Evolutionary conservation across 371 early-diverging fungal genomes (phyloP).

Genomic region (Rhizopus sp.): DNA sequence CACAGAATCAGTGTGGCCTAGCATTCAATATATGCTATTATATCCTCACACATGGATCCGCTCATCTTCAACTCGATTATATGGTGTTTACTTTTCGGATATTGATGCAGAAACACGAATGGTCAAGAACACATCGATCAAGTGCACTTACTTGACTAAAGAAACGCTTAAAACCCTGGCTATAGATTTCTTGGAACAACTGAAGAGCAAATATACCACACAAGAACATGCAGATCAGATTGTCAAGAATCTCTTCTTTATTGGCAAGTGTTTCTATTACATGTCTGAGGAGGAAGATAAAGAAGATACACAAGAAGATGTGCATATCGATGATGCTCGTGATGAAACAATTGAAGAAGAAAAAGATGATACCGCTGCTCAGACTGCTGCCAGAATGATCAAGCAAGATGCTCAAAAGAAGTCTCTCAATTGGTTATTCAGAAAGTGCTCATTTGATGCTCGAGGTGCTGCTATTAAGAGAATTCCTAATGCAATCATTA

Average conservation of each 20-base stretch:
- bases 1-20: slow-evolving; percentile 56
- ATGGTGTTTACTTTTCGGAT: slow-evolving; percentile 77
- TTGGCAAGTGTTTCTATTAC: slow-evolving; percentile 76
- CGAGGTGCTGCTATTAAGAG: slow-evolving; percentile 62
- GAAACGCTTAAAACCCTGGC: slow-evolving; percentile 58
- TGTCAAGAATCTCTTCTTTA: slow-evolving; percentile 92
- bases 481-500: slow-evolving; percentile 39
- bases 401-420: slow-evolving; percentile 30
- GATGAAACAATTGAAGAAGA: slow-evolving; percentile 33
- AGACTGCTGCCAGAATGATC: slow-evolving; percentile 16
- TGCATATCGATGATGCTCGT: slow-evolving; percentile 32
- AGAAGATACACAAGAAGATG: slow-evolving; percentile 31
- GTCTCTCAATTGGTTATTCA: slow-evolving; percentile 64
- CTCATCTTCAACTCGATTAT: slow-evolving; percentile 65
- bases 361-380: slow-evolving; percentile 9
- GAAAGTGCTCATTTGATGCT: slow-evolving; percentile 68
- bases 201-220: slow-evolving; percentile 70
- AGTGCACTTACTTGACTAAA: slow-evolving; percentile 47
- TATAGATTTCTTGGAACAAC: slow-evolving; percentile 67
- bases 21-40: slow-evolving; percentile 59
- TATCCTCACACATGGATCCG: slow-evolving; percentile 94
- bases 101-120: slow-evolving; percentile 59
- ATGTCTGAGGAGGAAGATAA: slow-evolving; percentile 49
- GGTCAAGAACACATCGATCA: slow-evolving; percentile 21
- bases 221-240: slow-evolving; percentile 85